Evolutionary conservation across 768 basidiomycete genomes (phyloP), one percentile per base, ranked within the genome.

Genomic region (Panaeolus papilionaceus): DNA sequence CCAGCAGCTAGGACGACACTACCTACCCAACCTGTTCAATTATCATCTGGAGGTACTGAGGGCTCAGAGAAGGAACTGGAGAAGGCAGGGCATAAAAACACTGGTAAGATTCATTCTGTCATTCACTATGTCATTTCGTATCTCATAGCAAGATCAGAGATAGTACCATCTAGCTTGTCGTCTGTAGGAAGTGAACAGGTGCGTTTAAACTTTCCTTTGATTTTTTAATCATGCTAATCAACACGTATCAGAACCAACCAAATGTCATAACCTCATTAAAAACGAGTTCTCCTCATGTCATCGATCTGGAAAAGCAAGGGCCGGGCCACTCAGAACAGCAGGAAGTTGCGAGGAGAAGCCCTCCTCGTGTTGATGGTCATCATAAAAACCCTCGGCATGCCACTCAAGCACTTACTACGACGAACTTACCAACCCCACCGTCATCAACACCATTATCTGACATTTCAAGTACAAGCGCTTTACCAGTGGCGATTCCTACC

Each of bases 221-320:
- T 14, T 9, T 16, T 14, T 33, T 33, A 5, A 20, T 51, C 28
- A 33, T 58, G 9, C 54, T 58, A 2, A 58, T 37, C 6, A 16
- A 16, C 26, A 12, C 26, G 10, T 58, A 33, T 58, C 28, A 58
- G 54, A 37, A 33, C 54, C 33, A 28, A 16, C 16, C 54, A 37
- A 58, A 58, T 58, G 33, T 28, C 14, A 58, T 58, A 28, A 33
- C 54, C 37, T 33, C 54, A 11, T 58, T 58, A 12, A 58, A 58
- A 58, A 58, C 54, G 54, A 58, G 28, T 58, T 33, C 28, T 33
- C 54, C 54, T 28, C 54, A 33, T 58, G 54, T 26, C n/a, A 58
- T 2, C 28, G 54, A 37, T 2, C 11, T 33, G 8, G 54, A 28
- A 33, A 28, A 58, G 5, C 33, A 5, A 16, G 54, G 54, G 28